A percentile compares a stretch with the other conserved stretches of the same genome.
phyloP scores from a whole-genome alignment of 2,329 filamentous ascomycete species.

The Fusarium cyanostomum region DNA sequence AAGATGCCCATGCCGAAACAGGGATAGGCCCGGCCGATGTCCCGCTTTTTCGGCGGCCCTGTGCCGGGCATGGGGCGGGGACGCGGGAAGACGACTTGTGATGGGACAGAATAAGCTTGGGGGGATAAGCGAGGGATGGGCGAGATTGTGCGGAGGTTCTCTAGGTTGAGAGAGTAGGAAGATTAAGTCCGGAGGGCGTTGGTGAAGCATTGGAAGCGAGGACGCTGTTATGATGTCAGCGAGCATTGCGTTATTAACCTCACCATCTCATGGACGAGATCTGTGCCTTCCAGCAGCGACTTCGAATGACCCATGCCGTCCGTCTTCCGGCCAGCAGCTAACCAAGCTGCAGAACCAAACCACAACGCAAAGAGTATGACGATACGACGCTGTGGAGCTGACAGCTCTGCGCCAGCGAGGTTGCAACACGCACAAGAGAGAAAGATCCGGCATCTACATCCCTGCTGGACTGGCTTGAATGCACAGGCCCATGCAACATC shows the following conservation, averaged over 20 bases:
- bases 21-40: slow-evolving; percentile 13
- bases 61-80: slow-evolving; percentile 29
- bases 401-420: background rate
- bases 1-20: slow-evolving; percentile 18
- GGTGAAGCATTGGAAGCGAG: background rate
- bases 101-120: background rate
- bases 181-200: background rate
- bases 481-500: background rate
- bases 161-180: slow-evolving; percentile 3
- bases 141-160: slow-evolving; percentile 7
- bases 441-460: background rate
- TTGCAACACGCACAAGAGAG: too few species aligned
- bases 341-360: background rate
- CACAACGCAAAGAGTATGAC: background rate
- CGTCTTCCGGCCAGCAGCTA: background rate
- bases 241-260: background rate
- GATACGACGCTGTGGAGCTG: background rate
- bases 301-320: background rate
- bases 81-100: background rate
- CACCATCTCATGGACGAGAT: background rate
- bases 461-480: background rate
- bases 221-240: background rate
- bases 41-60: slow-evolving; percentile 26
- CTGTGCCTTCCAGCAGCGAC: background rate
- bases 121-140: background rate